These are phyloP conservation scores for Phytophthora hibernalis DNA, from an alignment of 352 stramenopile genomes.

Conservation along the genomic window DNA sequence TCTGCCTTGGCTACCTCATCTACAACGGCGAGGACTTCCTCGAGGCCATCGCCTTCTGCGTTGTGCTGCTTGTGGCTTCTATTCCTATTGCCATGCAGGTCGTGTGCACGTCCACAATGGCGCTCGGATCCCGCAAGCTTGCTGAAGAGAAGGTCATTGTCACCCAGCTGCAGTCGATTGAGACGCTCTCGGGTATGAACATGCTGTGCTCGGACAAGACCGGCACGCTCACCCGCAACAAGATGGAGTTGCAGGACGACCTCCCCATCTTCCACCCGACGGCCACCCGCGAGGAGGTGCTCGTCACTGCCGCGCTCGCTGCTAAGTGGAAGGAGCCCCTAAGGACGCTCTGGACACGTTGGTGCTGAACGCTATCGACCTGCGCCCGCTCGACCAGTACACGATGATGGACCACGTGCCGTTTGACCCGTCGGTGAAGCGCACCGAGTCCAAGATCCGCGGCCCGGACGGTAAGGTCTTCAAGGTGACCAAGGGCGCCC, in stretches of 20 bases:
- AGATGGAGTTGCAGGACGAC: slow-evolving; percentile 94
- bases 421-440: slow-evolving; percentile 90
- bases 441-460: slow-evolving; percentile 92
- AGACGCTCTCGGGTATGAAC: slow-evolving; percentile 93
- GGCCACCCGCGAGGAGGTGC: slow-evolving; percentile 86
- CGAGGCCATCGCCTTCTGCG: slow-evolving; percentile 85
- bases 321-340: slow-evolving; percentile 95
- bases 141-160: slow-evolving; percentile 94
- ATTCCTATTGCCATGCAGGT: slow-evolving; percentile 96
- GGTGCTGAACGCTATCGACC: slow-evolving; percentile 87
- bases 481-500: slow-evolving; percentile 95
- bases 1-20: slow-evolving; percentile 89
- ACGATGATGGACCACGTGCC: slow-evolving; percentile 83
- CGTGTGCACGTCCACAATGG: slow-evolving; percentile 93
- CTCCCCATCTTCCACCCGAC: slow-evolving; percentile 86
- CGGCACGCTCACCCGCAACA: slow-evolving; percentile 95
- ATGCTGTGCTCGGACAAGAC: slow-evolving; percentile 98
- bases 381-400: slow-evolving; percentile 86
- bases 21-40: slow-evolving; percentile 81
- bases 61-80: slow-evolving; percentile 92
- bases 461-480: slow-evolving; percentile 85
- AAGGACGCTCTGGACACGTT: slow-evolving; percentile 95
- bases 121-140: slow-evolving; percentile 91
- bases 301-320: slow-evolving; percentile 92
- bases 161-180: slow-evolving; percentile 91